Conservation (phyloP, 2,329 filamentous ascomycete species). For the Coniochaeta sp. region DNA sequence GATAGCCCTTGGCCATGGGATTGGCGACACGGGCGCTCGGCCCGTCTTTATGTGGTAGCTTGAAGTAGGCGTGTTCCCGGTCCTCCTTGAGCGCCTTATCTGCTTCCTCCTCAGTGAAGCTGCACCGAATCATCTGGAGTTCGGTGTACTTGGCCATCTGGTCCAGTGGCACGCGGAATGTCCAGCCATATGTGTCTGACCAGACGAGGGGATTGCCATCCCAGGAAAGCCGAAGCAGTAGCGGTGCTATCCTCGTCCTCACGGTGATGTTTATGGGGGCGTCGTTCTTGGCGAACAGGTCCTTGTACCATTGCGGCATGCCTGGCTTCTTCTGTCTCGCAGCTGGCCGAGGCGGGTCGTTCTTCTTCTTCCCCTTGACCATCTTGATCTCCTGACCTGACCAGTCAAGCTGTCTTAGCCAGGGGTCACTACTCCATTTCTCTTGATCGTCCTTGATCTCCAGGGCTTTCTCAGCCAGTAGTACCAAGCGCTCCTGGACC, state of each 20-base stretch:
- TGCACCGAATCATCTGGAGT: constrained; percentile 66
- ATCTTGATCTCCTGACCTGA: constrained; percentile 85
- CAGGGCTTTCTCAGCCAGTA: constrained; percentile 69
- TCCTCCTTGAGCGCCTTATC: constrained; percentile 56
- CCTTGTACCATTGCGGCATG: constrained; percentile 94
- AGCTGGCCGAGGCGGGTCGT: constrained; percentile 67
- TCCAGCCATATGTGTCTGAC: constrained; percentile 92
- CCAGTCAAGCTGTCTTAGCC: constrained; percentile 94
- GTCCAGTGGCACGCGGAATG: constrained; percentile 64
- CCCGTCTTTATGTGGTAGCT: constrained; percentile 93
- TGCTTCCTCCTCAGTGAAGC: constrained; percentile 70
- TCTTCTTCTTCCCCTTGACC: constrained; percentile 86
- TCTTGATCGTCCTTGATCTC: constrained; percentile 62
- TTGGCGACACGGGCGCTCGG: constrained; percentile 76
- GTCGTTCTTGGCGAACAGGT: constrained; percentile 65
- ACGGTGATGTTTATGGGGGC: constrained; percentile 71
- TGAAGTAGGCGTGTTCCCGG: constrained; percentile 65
- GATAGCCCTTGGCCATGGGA: constrained; percentile 85
- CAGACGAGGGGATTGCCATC: constrained; percentile 83
- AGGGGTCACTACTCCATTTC: constrained; percentile 72
- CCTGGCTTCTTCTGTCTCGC: constrained; percentile 88
- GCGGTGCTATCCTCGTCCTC: constrained; percentile 76
- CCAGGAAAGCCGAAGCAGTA: constrained; percentile 80
- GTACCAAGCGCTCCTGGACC: constrained; percentile 68
- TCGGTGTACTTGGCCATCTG: constrained; percentile 59